Percentiles rank a stretch among this genome's conserved stretches.
Conservation (phyloP, 2,329 filamentous ascomycete species). For the Colletotrichum sp. region DNA sequence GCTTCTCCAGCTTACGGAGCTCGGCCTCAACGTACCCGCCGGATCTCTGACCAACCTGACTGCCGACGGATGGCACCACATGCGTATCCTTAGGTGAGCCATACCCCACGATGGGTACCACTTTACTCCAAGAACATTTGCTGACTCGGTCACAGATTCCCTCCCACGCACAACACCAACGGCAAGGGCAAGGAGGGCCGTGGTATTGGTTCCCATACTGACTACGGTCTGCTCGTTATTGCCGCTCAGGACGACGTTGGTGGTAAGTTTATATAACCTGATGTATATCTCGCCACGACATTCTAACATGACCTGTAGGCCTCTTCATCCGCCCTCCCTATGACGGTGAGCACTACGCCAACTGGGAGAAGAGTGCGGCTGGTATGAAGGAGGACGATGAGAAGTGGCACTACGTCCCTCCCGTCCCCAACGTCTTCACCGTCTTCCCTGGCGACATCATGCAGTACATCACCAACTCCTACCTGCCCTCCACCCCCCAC, state of each 20-base stretch:
- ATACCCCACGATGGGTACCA: not conserved
- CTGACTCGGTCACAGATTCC: slow-evolving; percentile 31
- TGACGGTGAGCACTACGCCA: slow-evolving; percentile 43
- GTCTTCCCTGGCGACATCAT: slow-evolving; percentile 60
- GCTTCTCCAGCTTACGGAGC: slow-evolving; percentile 49
- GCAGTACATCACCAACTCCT: slow-evolving; percentile 53
- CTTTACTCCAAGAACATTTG: not conserved
- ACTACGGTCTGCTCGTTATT: slow-evolving; percentile 57
- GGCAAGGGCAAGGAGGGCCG: slow-evolving; percentile 54
- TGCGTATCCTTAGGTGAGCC: slow-evolving; percentile 49
- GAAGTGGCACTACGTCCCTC: slow-evolving; percentile 54
- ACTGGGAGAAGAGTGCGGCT: slow-evolving; percentile 50
- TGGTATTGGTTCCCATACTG: slow-evolving; percentile 57
- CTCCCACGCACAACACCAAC: slow-evolving; percentile 39
- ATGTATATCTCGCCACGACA: not conserved
- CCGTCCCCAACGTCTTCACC: slow-evolving; percentile 47
- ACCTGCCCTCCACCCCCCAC: slow-evolving; percentile 52
- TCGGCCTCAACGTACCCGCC: slow-evolving; percentile 45
- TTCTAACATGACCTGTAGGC: slow-evolving; percentile 26
- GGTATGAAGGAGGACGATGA: slow-evolving; percentile 49
- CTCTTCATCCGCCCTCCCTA: slow-evolving; percentile 51
- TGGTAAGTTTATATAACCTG: slow-evolving; percentile 30
- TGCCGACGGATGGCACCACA: slow-evolving; percentile 56
- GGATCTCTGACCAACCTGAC: slow-evolving; percentile 47
- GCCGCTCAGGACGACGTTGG: slow-evolving; percentile 55